Conservation (phyloP, 2,329 filamentous ascomycete genomes). For the Colletotrichum filicis region DNA sequence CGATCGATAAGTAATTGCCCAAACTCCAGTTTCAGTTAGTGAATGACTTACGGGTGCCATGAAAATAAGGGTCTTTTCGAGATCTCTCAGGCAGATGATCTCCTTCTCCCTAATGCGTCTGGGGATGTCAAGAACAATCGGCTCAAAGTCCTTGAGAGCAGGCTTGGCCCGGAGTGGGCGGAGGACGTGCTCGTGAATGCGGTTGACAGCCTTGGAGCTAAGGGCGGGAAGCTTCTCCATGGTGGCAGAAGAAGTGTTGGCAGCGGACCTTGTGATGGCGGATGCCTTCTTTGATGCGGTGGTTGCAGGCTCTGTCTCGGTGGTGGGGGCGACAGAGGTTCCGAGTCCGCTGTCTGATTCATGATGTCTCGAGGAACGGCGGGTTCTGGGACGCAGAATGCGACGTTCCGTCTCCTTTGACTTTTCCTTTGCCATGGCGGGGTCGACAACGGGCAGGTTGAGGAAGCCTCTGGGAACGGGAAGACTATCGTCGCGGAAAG, state of each 20-base stretch:
- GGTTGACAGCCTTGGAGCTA: slow-evolving; percentile 75
- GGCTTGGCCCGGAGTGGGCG: slow-evolving; percentile 80
- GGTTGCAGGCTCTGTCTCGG: slow-evolving; percentile 57
- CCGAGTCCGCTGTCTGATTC: slow-evolving; percentile 90
- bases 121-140: slow-evolving; percentile 82
- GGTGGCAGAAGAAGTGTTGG: slow-evolving; percentile 54
- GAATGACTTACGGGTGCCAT: slow-evolving; percentile 90
- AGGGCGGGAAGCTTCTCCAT: slow-evolving; percentile 68
- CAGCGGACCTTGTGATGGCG: slow-evolving; percentile 71
- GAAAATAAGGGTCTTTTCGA: slow-evolving; percentile 93
- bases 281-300: slow-evolving; percentile 57
- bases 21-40: slow-evolving; percentile 62
- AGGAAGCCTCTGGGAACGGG: slow-evolving; percentile 71
- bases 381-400: slow-evolving; percentile 64
- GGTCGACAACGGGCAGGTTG: slow-evolving; percentile 63
- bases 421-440: slow-evolving; percentile 55
- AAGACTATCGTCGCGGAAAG: slow-evolving; percentile 65
- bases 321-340: slow-evolving; percentile 77
- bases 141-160: slow-evolving; percentile 81
- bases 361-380: slow-evolving; percentile 71
- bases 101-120: slow-evolving; percentile 84
- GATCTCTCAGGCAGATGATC: slow-evolving; percentile 89
- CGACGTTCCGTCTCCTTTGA: slow-evolving; percentile 56
- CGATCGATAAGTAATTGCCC: slow-evolving; percentile 76
- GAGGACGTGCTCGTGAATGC: slow-evolving; percentile 84